phyloP scores from a whole-genome alignment of 495 filamentous ascomycete genomes.

The Cercophora newfieldiana region DNA sequence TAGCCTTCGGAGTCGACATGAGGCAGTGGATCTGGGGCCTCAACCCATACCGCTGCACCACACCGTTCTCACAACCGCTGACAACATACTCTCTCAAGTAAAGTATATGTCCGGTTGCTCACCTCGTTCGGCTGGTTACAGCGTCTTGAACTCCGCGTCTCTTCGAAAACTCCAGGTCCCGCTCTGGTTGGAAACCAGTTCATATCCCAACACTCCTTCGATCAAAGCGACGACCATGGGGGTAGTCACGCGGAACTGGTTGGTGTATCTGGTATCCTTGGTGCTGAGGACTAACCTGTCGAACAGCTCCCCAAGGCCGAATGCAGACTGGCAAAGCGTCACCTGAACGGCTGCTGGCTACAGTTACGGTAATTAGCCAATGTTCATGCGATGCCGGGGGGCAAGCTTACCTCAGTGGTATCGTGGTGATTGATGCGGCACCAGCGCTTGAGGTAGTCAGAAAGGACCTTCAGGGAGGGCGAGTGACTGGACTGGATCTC shows the following conservation, averaged over 20 bases:
- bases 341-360: slow-evolving; percentile 41
- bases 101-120: background rate
- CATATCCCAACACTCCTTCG: slow-evolving; percentile 43
- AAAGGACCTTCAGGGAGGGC: slow-evolving; percentile 38
- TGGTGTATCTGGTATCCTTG: slow-evolving; percentile 27
- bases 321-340: slow-evolving; percentile 37
- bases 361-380: background rate
- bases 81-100: too few relatives aligned
- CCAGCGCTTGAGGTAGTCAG: slow-evolving; percentile 42
- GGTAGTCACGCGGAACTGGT: slow-evolving; percentile 31
- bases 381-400: background rate
- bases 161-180: slow-evolving; percentile 25
- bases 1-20: too few relatives aligned
- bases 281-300: slow-evolving; percentile 38
- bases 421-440: slow-evolving; percentile 39
- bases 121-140: background rate
- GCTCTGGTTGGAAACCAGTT: slow-evolving; percentile 26
- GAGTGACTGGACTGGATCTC: slow-evolving; percentile 44
- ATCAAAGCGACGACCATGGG: slow-evolving; percentile 40
- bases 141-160: slow-evolving; percentile 24
- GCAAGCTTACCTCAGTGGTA: slow-evolving; percentile 27
- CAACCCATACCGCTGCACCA: too few relatives aligned
- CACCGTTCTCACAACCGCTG: too few relatives aligned
- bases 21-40: too few relatives aligned
- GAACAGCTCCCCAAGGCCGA: slow-evolving; percentile 38